Evolutionary conservation across 2,329 filamentous ascomycete species (phyloP).

Genomic region (Blastomyces percursus): DNA sequence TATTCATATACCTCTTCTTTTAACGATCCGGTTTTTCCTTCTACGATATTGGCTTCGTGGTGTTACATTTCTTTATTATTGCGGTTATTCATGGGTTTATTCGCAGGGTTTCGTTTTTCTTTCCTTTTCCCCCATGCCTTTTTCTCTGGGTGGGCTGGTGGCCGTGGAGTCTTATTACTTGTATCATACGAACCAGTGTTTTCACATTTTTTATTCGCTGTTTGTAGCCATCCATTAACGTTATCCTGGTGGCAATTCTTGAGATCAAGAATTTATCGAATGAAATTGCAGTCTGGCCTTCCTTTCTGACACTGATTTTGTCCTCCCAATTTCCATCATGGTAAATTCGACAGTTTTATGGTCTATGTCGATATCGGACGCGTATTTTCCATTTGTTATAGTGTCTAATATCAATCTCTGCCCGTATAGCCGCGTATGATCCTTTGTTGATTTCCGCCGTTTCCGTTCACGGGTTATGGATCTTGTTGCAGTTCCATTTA

Average conservation of each 20-base stretch:
- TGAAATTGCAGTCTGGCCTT: not conserved
- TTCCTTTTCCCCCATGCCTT: not conserved
- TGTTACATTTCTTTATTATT: not conserved
- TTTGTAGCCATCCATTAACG: not conserved
- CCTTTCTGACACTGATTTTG: not conserved
- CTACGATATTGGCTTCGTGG: constrained; percentile 2
- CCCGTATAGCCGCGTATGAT: not conserved
- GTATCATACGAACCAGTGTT: constrained; percentile 4
- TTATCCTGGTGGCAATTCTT: not conserved
- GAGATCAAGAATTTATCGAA: not conserved
- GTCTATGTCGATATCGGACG: not conserved
- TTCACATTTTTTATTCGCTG: not conserved
- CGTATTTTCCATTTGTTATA: not conserved
- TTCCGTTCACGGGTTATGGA: not conserved
- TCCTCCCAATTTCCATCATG: not conserved
- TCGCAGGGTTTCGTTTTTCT: not conserved
- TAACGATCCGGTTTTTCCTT: constrained; percentile 2
- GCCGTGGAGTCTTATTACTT: constrained; percentile 2
- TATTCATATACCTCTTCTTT: not conserved
- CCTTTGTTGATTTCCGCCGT: not conserved
- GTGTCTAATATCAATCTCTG: not conserved
- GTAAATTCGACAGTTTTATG: not conserved
- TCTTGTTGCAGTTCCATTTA: too few relatives aligned
- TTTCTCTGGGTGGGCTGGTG: constrained; percentile 4
- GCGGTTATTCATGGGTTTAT: constrained; percentile 5